A percentile compares a stretch with the other conserved stretches of the same genome.
phyloP scores from a whole-genome alignment of 2,329 filamentous ascomycete genomes.

The Diplodia intermedia region DNA sequence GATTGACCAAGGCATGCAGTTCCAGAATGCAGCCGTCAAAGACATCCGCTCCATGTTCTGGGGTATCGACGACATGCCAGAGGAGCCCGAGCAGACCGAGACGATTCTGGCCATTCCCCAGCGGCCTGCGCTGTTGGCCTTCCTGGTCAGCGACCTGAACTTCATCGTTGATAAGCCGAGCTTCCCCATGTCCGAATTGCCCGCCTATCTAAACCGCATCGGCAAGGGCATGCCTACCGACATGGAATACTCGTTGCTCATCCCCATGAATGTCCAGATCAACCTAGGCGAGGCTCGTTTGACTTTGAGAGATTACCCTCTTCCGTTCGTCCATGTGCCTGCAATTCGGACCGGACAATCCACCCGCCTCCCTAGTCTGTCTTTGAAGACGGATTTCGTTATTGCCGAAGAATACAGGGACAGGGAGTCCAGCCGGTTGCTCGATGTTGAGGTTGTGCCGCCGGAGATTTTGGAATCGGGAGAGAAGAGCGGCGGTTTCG shows the following conservation, averaged over 20 bases:
- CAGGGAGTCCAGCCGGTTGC: conserved; percentile 77
- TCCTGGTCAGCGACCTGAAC: conserved; percentile 82
- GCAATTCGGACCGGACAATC: conserved; percentile 81
- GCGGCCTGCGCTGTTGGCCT: conserved; percentile 81
- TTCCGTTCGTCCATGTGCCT: conserved; percentile 90
- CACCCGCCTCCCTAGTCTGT: conserved; percentile 78
- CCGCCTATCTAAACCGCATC: conserved; percentile 82
- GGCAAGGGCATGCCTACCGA: conserved; percentile 96
- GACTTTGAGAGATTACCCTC: conserved; percentile 89
- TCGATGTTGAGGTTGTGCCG: conserved; percentile 84
- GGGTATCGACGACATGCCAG: conserved; percentile 79
- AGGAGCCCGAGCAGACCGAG: conserved; percentile 82
- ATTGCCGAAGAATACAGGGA: conserved; percentile 93
- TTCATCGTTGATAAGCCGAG: conserved; percentile 90
- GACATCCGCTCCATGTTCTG: conserved; percentile 82
- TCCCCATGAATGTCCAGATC: conserved; percentile 88
- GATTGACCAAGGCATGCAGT: conserved; percentile 77
- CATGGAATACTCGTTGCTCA: conserved; percentile 86
- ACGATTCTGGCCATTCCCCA: conserved; percentile 84
- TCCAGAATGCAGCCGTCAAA: conserved; percentile 75
- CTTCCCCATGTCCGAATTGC: conserved; percentile 81
- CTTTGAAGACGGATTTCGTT: conserved; percentile 88
- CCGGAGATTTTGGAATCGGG: conserved; percentile 63
- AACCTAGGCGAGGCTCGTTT: conserved; percentile 89
- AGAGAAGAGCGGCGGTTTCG: conserved; percentile 71